Evolutionary conservation across 352 stramenopile species (phyloP).

Genomic region (Blastocystis sp.): DNA sequence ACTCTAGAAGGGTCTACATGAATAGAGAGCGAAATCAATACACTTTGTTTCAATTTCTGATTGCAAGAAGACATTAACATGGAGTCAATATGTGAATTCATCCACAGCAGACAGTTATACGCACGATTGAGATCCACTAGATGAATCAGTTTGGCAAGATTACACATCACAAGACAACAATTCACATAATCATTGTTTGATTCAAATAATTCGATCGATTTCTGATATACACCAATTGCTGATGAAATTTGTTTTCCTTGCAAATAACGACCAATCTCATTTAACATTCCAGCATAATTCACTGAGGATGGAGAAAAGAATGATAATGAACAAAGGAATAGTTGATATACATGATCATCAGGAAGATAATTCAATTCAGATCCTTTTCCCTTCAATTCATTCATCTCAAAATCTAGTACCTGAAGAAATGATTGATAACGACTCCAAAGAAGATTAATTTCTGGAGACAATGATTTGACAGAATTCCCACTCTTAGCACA

Average conservation of each 20-base stretch:
- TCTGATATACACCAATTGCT: not conserved
- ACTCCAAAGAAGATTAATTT: not conserved
- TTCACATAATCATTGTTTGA: not conserved
- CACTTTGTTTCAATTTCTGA: not conserved
- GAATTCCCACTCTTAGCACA: not conserved
- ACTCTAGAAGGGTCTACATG: slow-evolving; percentile 5
- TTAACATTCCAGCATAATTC: slow-evolving; percentile 1
- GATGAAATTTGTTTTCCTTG: not conserved
- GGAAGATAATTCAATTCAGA: not conserved
- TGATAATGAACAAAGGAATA: not conserved
- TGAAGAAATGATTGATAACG: not conserved
- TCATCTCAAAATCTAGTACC: too few species aligned
- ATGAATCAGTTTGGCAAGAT: not conserved
- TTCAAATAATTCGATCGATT: not conserved
- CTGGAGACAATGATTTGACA: not conserved
- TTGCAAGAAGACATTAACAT: not conserved
- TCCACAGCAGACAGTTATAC: not conserved
- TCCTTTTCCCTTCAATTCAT: too few species aligned
- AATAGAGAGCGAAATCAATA: not conserved
- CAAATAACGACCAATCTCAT: slow-evolving; percentile 21
- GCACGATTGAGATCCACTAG: too few species aligned
- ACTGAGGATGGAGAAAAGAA: not conserved
- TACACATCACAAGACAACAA: not conserved
- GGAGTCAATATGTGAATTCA: not conserved
- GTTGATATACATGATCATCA: not conserved